A percentile compares a stretch with the other conserved stretches of the same genome.
Evolutionary conservation across 1,284 basidiomycete genomes (phyloP).

Genomic region (Paramarasmius palmivorus): DNA sequence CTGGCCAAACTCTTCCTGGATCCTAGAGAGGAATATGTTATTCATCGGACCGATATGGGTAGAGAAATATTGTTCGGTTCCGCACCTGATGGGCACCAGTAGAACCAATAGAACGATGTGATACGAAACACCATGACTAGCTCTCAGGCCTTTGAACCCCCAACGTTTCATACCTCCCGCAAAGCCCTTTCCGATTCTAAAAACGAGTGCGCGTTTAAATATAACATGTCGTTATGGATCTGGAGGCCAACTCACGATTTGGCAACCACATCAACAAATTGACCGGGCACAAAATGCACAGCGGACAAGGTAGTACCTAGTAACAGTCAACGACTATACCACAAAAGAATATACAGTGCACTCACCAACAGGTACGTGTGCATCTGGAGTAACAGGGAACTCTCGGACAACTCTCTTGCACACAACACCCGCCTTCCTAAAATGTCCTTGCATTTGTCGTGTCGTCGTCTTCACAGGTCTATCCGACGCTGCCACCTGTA

Average conservation of each 20-base stretch:
- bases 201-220: conserved; percentile 12
- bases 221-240: background rate
- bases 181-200: conserved; percentile 94
- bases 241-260: conserved; percentile 70
- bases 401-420: conserved; percentile 90
- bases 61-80: conserved; percentile 5
- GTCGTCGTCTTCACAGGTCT: conserved; percentile 67
- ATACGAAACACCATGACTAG: conserved; percentile 97
- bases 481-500: conserved; percentile 84
- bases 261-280: conserved; percentile 92
- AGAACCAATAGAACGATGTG: conserved; percentile 91
- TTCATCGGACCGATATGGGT: conserved; percentile 4
- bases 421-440: conserved; percentile 77
- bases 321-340: conserved; percentile 7
- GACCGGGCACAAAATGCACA: conserved; percentile 96
- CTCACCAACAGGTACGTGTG: conserved; percentile 86
- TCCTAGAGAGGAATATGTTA: conserved; percentile 53
- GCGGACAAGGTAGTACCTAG: conserved; percentile 88
- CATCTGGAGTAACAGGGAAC: conserved; percentile 88
- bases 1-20: conserved; percentile 92
- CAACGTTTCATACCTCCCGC: conserved; percentile 98
- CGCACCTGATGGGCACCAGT: conserved; percentile 93
- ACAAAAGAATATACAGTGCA: conserved; percentile 14
- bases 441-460: conserved; percentile 84
- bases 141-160: conserved; percentile 90